Conservation (phyloP, 2,329 filamentous ascomycete species). For the Aspergillus novoparasiticus region DNA sequence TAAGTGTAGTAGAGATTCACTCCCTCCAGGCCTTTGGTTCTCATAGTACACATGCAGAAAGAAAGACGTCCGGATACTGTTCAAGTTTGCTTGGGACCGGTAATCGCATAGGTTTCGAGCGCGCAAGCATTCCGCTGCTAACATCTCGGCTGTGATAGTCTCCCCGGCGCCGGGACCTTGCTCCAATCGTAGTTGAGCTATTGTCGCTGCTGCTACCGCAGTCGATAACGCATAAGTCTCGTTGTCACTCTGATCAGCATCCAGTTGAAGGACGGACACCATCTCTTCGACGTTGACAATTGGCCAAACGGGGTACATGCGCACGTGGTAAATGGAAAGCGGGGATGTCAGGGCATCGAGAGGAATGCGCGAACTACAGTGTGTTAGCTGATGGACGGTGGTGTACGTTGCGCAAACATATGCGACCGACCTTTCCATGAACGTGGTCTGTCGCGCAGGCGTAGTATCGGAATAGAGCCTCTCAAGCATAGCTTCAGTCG, state of each 20-base stretch:
- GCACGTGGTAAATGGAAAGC: slow-evolving; percentile 53
- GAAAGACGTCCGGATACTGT: slow-evolving; percentile 51
- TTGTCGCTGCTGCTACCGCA: slow-evolving; percentile 52
- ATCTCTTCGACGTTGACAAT: slow-evolving; percentile 51
- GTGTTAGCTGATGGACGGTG: background rate
- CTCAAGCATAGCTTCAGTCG: no score
- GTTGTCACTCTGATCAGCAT: slow-evolving; percentile 30
- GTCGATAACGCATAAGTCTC: slow-evolving; percentile 47
- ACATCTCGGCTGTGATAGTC: slow-evolving; percentile 33
- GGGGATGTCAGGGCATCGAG: slow-evolving; percentile 30
- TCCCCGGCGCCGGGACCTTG: slow-evolving; percentile 27
- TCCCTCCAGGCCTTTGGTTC: slow-evolving; percentile 51
- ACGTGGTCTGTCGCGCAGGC: background rate
- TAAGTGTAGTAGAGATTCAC: slow-evolving; percentile 51
- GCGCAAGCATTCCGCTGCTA: slow-evolving; percentile 42
- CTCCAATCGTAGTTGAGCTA: slow-evolving; percentile 52
- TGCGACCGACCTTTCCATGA: background rate
- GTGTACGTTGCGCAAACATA: background rate
- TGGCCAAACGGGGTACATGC: slow-evolving; percentile 57
- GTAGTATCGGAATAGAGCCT: background rate
- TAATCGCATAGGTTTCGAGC: slow-evolving; percentile 32
- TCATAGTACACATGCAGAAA: slow-evolving; percentile 58
- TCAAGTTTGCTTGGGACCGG: slow-evolving; percentile 38
- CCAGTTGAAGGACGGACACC: slow-evolving; percentile 39
- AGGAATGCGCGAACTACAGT: slow-evolving; percentile 16